phyloP scores from a whole-genome alignment of 148 eudicot species.

The Amaranthus cruentus region DNA sequence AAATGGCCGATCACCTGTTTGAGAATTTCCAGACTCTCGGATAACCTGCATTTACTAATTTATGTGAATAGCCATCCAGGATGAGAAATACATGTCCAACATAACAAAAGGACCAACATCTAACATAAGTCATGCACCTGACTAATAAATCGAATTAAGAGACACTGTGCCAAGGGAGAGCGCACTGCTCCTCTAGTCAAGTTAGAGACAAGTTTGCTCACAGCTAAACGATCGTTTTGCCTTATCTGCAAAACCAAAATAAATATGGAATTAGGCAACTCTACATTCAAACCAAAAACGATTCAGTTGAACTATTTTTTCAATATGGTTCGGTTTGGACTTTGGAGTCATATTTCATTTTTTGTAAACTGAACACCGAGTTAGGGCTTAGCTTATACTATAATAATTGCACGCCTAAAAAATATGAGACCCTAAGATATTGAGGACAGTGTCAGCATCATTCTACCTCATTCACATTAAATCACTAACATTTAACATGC shows the following conservation, averaged over 20 bases:
- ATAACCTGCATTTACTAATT: constrained; percentile 53
- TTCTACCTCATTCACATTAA: too few species aligned
- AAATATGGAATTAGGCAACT: not conserved
- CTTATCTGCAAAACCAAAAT: constrained; percentile 58
- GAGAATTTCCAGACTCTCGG: constrained; percentile 68
- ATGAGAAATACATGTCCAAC: constrained; percentile 8
- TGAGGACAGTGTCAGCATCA: too few species aligned
- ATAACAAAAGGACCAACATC: not conserved
- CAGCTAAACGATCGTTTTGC: constrained; percentile 97
- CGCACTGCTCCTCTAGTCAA: constrained; percentile 89
- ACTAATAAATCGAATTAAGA: constrained; percentile 86
- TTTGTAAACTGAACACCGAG: too few species aligned
- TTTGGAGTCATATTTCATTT: too few species aligned
- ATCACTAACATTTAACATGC: too few species aligned
- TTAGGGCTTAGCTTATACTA: too few species aligned
- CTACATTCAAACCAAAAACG: not conserved
- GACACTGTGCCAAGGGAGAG: constrained; percentile 96
- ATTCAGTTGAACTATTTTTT: too few species aligned
- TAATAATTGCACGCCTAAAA: too few species aligned
- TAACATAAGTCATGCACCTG: constrained; percentile 48
- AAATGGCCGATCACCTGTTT: constrained; percentile 88
- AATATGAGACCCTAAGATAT: too few species aligned
- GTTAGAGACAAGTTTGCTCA: constrained; percentile 91
- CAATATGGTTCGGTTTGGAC: too few species aligned
- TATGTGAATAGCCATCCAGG: not conserved